phyloP scores from a whole-genome alignment of 1,284 basidiomycete genomes.

The Boletellus deceptivus region DNA sequence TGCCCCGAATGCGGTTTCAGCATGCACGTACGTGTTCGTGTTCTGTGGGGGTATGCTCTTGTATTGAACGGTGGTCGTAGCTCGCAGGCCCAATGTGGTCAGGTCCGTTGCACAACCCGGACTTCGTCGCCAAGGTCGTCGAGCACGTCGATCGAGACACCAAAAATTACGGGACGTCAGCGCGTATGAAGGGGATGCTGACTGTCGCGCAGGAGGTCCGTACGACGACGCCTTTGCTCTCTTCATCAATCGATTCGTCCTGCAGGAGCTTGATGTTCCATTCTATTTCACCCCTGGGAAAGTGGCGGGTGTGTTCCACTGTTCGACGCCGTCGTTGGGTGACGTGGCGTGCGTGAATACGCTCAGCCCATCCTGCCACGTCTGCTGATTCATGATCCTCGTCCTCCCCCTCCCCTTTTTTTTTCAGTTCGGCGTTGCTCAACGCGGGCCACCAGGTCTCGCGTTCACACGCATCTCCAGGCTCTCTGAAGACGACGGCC shows the following conservation, averaged over 20 bases:
- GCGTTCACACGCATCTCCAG: slow-evolving; percentile 85
- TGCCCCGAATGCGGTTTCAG: slow-evolving; percentile 83
- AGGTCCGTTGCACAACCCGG: slow-evolving; percentile 78
- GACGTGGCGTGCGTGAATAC: slow-evolving; percentile 63
- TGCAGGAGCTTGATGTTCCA: slow-evolving; percentile 73
- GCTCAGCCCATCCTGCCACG: background rate
- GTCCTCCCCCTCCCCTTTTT: background rate
- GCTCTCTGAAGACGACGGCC: slow-evolving; percentile 91
- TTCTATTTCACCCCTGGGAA: slow-evolving; percentile 94
- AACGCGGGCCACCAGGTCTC: slow-evolving; percentile 85
- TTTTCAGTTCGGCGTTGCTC: slow-evolving; percentile 77
- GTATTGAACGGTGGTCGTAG: slow-evolving; percentile 35
- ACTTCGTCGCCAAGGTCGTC: slow-evolving; percentile 77
- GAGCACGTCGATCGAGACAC: slow-evolving; percentile 64
- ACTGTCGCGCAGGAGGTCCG: slow-evolving; percentile 82
- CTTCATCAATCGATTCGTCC: background rate
- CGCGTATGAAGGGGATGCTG: slow-evolving; percentile 95
- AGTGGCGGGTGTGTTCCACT: slow-evolving; percentile 82
- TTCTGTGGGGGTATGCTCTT: background rate
- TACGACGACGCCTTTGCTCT: background rate
- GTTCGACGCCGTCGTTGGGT: slow-evolving; percentile 71
- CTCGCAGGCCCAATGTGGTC: slow-evolving; percentile 97
- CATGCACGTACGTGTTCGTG: slow-evolving; percentile 58
- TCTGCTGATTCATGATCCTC: too few relatives aligned
- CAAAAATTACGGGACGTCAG: slow-evolving; percentile 72